phyloP scores from a whole-genome alignment of 2,329 filamentous ascomycete genomes.

The Fusarium algeriense region DNA sequence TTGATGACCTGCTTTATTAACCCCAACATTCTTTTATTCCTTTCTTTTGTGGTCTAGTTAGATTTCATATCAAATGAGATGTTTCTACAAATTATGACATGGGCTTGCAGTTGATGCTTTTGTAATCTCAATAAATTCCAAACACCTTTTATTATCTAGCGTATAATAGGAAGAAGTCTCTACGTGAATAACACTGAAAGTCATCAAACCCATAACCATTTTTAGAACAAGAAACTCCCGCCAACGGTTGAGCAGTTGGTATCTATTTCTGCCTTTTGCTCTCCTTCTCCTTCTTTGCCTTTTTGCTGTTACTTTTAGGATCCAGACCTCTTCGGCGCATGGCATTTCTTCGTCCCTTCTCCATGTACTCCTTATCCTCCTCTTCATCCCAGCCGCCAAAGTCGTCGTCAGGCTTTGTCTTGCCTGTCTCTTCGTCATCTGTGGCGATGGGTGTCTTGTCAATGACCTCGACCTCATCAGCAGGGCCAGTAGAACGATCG shows the following conservation, averaged over 20 bases:
- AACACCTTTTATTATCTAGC: slow-evolving; percentile 33
- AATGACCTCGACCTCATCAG: slow-evolving; percentile 60
- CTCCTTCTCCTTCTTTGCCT: slow-evolving; percentile 48
- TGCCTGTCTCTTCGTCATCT: slow-evolving; percentile 54
- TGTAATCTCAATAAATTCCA: background rate
- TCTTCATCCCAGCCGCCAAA: slow-evolving; percentile 83
- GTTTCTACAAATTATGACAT: slow-evolving; percentile 7
- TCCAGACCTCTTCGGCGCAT: slow-evolving; percentile 81
- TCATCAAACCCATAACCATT: slow-evolving; percentile 25
- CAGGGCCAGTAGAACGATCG: slow-evolving; percentile 50
- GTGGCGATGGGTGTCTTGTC: slow-evolving; percentile 77
- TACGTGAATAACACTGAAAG: slow-evolving; percentile 27
- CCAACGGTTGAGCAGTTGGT: slow-evolving; percentile 22
- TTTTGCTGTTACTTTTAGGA: slow-evolving; percentile 66
- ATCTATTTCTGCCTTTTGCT: slow-evolving; percentile 45
- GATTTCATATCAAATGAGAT: slow-evolving; percentile 25
- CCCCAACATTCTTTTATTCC: slow-evolving; percentile 20
- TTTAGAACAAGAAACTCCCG: slow-evolving; percentile 40
- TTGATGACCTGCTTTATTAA: slow-evolving; percentile 43
- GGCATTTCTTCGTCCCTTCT: slow-evolving; percentile 78
- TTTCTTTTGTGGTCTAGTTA: slow-evolving; percentile 18
- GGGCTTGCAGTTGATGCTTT: background rate
- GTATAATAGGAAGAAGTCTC: slow-evolving; percentile 26
- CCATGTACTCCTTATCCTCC: slow-evolving; percentile 78
- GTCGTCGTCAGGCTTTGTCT: slow-evolving; percentile 62